phyloP scores from a whole-genome alignment of 495 filamentous ascomycete genomes.

The Friedmanniomyces endolithicus region DNA sequence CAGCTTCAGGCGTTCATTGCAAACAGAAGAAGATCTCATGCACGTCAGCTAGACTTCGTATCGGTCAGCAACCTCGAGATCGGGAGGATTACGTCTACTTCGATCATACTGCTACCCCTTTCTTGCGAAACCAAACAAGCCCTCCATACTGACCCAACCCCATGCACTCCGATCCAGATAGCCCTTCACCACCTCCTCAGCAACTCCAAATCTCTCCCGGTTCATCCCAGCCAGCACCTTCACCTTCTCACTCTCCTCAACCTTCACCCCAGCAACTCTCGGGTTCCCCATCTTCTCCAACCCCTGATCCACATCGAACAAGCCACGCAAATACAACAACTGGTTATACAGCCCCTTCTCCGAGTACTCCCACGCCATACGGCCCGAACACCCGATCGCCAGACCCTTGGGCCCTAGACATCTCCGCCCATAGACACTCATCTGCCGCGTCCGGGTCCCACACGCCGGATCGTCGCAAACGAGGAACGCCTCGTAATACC shows the following conservation, averaged over 20 bases:
- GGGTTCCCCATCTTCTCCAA: slow-evolving; percentile 40
- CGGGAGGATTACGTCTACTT: too few relatives aligned
- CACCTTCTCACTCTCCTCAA: slow-evolving; percentile 42
- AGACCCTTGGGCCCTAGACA: slow-evolving; percentile 80
- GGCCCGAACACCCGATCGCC: slow-evolving; percentile 68
- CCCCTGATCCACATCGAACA: slow-evolving; percentile 86
- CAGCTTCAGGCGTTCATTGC: too few relatives aligned
- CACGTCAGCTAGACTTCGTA: too few relatives aligned
- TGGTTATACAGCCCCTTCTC: slow-evolving; percentile 92
- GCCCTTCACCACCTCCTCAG: slow-evolving; percentile 64
- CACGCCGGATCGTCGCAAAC: slow-evolving; percentile 80
- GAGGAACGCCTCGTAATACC: slow-evolving; percentile 87
- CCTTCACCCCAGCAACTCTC: slow-evolving; percentile 30
- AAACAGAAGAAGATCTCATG: too few relatives aligned
- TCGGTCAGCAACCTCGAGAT: too few relatives aligned
- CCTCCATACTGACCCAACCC: slow-evolving; percentile 94
- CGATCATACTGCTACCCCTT: slow-evolving; percentile 3
- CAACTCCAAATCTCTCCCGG: slow-evolving; percentile 57
- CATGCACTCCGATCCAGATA: slow-evolving; percentile 89
- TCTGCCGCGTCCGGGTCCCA: slow-evolving; percentile 76
- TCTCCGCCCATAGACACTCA: slow-evolving; percentile 79
- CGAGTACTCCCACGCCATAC: slow-evolving; percentile 77
- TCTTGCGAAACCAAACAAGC: slow-evolving; percentile 61
- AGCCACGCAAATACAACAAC: slow-evolving; percentile 67
- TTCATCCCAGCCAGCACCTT: slow-evolving; percentile 68